Evolutionary conservation across 345 rosid species (phyloP), one percentile per base, ranked within the genome.

Genomic region (Toxicodendron radicans): DNA sequence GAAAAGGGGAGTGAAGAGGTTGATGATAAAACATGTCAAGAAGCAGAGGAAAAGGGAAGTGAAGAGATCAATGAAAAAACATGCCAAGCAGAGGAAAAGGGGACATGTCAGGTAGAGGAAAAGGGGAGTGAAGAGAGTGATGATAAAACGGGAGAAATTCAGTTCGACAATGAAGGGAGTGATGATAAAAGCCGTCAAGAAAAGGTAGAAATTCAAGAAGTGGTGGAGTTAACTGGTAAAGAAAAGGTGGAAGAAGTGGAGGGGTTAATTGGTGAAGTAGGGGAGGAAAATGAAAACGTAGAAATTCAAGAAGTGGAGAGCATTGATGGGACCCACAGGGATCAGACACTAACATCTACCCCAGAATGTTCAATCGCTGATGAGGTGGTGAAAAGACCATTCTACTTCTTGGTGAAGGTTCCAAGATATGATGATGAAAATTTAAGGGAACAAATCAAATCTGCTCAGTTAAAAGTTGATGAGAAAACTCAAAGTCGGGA

Each of bases 401-500:
- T 85, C 66, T 79, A 90, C 83, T 83, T 61, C 79, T 80, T 88
- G 49, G 69, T 89, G 52, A 89, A 61, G 85, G 68, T 89, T 83
- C 95, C 97, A n/a, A 85, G 90, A 82, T 84, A 78, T 76, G 87
- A 89, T 69, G 89, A 83, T 33, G 85, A 81, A 61, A 80, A 73
- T 71, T 71, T 88, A 35, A 77, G 79, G 64, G 90, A 86, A 69
- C 83, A 88, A 81, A 87, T 90, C 75, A 83, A 78, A 60, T 79
- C 71, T 58, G 87, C 91, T 60, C 87, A 87, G 73, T 68, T 68
- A 11, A 77, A 70, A 75, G 90, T 92, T 58, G 87, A 86, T n/a
- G 87, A 86, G 73, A 92, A 80, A 79, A 94, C 93, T 23, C 66
- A 74, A 77, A 78, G 46, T 58, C 91, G 97, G 52, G 92, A 89